phyloP scores from a whole-genome alignment of 768 basidiomycete genomes.

The Russula sp. region DNA sequence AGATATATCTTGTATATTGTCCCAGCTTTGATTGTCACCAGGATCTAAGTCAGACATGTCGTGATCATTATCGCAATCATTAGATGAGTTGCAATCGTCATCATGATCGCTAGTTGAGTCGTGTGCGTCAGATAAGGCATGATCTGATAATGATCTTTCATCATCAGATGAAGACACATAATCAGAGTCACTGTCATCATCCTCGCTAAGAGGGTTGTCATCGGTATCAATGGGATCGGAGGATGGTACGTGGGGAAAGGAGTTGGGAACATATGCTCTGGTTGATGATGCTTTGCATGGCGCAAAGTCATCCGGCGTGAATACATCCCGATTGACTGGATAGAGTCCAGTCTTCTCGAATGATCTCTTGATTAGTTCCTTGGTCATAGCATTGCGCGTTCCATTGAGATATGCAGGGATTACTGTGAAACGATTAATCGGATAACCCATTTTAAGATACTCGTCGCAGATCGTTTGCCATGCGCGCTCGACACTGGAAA shows the following conservation, averaged over 20 bases:
- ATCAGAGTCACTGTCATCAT: no score
- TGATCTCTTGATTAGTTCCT: not conserved
- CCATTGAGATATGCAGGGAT: not conserved
- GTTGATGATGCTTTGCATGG: not conserved
- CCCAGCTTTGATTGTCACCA: no score
- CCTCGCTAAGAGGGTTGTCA: no score
- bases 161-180: no score
- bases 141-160: no score
- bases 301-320: not conserved
- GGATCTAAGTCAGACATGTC: no score
- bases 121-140: no score
- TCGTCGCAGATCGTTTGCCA: not conserved
- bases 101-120: no score
- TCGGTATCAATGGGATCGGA: not conserved
- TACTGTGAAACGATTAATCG: not conserved
- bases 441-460: not conserved
- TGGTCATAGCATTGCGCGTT: rapidly evolving
- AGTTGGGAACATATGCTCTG: not conserved
- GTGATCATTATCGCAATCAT: no score
- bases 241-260: not conserved
- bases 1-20: no score
- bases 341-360: not conserved
- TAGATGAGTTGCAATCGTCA: no score
- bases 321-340: not conserved
- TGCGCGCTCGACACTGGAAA: not conserved